Evolutionary conservation across 169 alveolate species (phyloP).

Genomic region (Miamiensis avidus): DNA sequence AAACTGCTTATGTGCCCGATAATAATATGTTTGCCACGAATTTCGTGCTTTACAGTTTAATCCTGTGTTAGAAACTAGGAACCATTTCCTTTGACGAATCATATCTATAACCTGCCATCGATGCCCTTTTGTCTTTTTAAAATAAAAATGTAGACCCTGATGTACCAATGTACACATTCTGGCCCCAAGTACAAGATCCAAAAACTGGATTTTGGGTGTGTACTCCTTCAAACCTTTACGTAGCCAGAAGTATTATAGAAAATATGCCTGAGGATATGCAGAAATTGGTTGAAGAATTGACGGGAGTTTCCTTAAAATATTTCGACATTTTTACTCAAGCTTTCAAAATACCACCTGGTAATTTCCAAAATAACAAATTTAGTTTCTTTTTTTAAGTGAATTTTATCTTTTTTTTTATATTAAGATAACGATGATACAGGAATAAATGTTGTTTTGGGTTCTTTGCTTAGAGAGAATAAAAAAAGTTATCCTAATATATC

Average conservation of each 20-base stretch:
- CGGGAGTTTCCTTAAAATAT: too few species aligned
- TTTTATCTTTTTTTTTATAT: too few species aligned
- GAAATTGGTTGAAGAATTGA: too few species aligned
- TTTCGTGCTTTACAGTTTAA: background rate
- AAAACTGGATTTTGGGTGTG: too few species aligned
- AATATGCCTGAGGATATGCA: too few species aligned
- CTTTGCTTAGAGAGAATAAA: background rate
- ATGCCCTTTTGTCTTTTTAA: constrained; percentile 1
- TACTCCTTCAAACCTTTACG: too few species aligned
- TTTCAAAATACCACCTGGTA: too few species aligned
- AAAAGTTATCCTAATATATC: background rate
- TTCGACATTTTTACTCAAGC: too few species aligned
- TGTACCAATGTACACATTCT: background rate
- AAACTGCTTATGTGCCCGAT: background rate
- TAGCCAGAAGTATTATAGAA: too few species aligned
- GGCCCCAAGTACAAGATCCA: constrained; percentile 3
- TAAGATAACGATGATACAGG: constrained; percentile 14
- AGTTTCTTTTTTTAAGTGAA: too few species aligned
- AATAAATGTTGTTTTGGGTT: constrained; percentile 5
- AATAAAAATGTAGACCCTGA: constrained; percentile 10
- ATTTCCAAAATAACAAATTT: too few species aligned
- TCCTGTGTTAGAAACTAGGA: background rate
- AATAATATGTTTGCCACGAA: constrained; percentile 16
- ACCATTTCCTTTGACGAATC: background rate
- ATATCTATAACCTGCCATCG: background rate